Evolutionary conservation across 2,329 filamentous ascomycete species (phyloP), one percentile per base, ranked within the genome.

Genomic region (Talaromyces sp.): DNA sequence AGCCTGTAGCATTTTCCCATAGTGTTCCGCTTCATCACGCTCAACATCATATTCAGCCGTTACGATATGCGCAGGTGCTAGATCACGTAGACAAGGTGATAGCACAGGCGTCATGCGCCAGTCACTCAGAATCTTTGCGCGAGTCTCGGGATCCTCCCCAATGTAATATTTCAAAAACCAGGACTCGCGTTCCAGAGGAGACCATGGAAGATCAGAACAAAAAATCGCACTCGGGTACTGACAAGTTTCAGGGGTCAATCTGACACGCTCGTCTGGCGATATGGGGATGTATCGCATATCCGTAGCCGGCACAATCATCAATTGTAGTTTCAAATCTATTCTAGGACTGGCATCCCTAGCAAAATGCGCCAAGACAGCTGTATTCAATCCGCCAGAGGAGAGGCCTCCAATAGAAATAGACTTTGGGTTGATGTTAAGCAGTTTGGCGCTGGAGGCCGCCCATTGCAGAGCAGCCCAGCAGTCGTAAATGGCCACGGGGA

Each of bases 41-140:
- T 79, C 70, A 57, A 76, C 73, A 67, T 80, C 78, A 70, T 80
- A 73, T 67, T 79, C 78, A 10, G 78, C 77, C 1, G 76, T 79
- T 60, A 74, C 72, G 19, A 79, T 70, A 56, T 79, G 66, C 3
- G 78, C 78, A 3, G 77, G 76, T 11, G 78, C 77, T 37, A 80
- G 65, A 52, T 72, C 69, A 11, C 68, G 60, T 45, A 79, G 77
- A 57, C 72, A 72, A 2, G 74, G 70, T 3, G 77, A 73, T 16
- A 75, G 67, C n/a, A 80, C 78, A 3, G 77, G 78, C 4, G 77
- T 79, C 50, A 79, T 78, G 61, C 76, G 78, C 77, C 77, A 79
- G 65, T 79, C 75, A 76, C 78, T 31, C 33, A 60, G 41, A 8
- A 31, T 41, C 13, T 4, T 57, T 22, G 14, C 13, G 6, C 43